phyloP scores from a whole-genome alignment of 108 stramenopile genomes.

The Nannochloropsis oceanica region DNA sequence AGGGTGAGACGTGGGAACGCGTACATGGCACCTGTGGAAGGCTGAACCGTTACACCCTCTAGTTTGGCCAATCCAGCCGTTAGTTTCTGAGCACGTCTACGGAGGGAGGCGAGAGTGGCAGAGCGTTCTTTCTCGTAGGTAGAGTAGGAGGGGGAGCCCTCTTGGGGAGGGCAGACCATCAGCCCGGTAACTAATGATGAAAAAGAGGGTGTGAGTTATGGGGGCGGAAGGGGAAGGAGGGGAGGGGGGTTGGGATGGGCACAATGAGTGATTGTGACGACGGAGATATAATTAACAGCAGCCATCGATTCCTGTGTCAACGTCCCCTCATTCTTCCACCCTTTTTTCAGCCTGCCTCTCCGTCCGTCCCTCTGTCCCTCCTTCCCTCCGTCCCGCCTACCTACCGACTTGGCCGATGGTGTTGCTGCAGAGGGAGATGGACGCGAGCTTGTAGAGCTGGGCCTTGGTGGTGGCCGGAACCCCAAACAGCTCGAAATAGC shows the following conservation, averaged over 20 bases:
- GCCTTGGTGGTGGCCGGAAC: slow-evolving; percentile 51
- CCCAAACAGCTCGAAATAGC: slow-evolving; percentile 68
- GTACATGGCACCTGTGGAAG: slow-evolving; percentile 59
- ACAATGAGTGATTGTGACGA: no score
- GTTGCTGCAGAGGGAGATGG: slow-evolving; percentile 63
- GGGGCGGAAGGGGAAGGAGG: no score
- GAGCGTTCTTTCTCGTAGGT: slow-evolving; percentile 45
- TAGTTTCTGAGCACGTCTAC: slow-evolving; percentile 24
- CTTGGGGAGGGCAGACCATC: slow-evolving; percentile 64
- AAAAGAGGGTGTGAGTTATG: no score
- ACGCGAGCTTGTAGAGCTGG: slow-evolving; percentile 79
- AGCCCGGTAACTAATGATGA: slow-evolving; percentile 77
- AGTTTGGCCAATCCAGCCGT: neutral
- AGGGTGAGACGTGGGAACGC: slow-evolving; percentile 72
- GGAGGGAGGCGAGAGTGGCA: slow-evolving; percentile 48
- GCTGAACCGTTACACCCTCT: neutral
- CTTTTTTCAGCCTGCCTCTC: no score
- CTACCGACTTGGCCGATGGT: slow-evolving; percentile 69
- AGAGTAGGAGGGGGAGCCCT: slow-evolving; percentile 55
- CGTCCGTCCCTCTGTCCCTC: no score
- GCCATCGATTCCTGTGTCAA: no score
- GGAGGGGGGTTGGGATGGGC: no score
- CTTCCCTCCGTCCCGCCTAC: no score
- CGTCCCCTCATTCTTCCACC: no score
- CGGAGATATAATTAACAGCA: no score